Evolutionary conservation across 176 grass and related monocot genomes (phyloP), one percentile per base, ranked within the genome.

Genomic region (Avena eriantha): DNA sequence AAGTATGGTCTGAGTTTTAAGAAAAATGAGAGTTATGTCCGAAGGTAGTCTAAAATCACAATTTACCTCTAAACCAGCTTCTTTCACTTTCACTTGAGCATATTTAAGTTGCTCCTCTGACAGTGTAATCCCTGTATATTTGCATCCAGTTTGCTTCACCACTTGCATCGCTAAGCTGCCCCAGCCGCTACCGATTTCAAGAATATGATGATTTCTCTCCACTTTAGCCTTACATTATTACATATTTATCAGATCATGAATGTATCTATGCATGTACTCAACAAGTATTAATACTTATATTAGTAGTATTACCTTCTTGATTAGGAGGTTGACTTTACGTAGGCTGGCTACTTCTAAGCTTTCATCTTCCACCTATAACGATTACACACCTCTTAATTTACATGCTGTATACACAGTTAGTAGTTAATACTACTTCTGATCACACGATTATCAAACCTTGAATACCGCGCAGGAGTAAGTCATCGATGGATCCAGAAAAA

Each of bases 401-500:
- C 74, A 21, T 3, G 2, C 4, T 51, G 29, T 16, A 76, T 77
- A 8, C 49, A 11, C 26, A 77, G 8, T 35, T 55, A 55, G 74
- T 53, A 33, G 74, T 55, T 55, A 19, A 35, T 19, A 55, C 49
- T 13, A 77, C 0, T 77, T 13, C 26, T 34, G 49, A 21, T 54
- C 49, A 55, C 0, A 77, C 8, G 9, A 35, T 55, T 5, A 7
- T 6, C 74, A 56, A 35, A 95, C 93, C 95, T 95, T 93, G 76
- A 95, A 98, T 80, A 90, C 82, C 33, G 95, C 95, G 50, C 85
- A 93, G 55, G 95, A 98, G 73, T 98, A 98, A 18, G 93, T 98
- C 95, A 98, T 98, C 4, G 95, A 90, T 69, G 92, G 93, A 85
- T 98, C 95, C 87, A 98, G 89, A 61, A 98, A 98, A 78, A 92